Evolutionary conservation across 495 filamentous ascomycete genomes (phyloP).

Genomic region (Staphylotrichum tortipilum): DNA sequence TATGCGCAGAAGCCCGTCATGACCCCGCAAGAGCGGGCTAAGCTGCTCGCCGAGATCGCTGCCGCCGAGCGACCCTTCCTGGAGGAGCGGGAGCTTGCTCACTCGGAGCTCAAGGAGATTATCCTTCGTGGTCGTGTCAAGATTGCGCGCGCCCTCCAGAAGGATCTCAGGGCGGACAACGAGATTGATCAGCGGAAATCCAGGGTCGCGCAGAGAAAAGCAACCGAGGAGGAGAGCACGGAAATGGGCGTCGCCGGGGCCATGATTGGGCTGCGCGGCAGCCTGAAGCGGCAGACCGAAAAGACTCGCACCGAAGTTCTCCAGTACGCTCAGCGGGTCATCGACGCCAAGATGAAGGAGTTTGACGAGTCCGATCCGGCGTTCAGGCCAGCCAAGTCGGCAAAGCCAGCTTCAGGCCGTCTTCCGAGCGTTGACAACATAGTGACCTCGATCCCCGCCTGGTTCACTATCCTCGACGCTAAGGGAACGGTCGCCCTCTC

Average conservation of each 20-base stretch:
- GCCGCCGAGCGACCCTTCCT: background rate
- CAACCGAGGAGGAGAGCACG: background rate
- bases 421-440: background rate
- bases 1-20: background rate
- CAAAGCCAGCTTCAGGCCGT: too few species aligned
- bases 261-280: background rate
- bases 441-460: conserved; percentile 18
- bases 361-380: background rate
- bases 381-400: too few species aligned
- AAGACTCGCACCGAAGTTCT: background rate
- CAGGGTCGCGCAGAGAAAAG: background rate
- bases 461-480: conserved; percentile 23
- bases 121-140: background rate
- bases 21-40: background rate
- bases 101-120: background rate
- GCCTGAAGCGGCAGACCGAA: background rate
- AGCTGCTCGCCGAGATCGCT: background rate
- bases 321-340: background rate
- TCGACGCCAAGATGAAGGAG: background rate
- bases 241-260: background rate
- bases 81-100: background rate
- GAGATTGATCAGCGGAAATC: background rate
- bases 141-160: background rate
- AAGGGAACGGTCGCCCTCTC: conserved; percentile 9
- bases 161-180: background rate